phyloP scores from a whole-genome alignment of 441 rosid species.

The Pelargonium australe region DNA sequence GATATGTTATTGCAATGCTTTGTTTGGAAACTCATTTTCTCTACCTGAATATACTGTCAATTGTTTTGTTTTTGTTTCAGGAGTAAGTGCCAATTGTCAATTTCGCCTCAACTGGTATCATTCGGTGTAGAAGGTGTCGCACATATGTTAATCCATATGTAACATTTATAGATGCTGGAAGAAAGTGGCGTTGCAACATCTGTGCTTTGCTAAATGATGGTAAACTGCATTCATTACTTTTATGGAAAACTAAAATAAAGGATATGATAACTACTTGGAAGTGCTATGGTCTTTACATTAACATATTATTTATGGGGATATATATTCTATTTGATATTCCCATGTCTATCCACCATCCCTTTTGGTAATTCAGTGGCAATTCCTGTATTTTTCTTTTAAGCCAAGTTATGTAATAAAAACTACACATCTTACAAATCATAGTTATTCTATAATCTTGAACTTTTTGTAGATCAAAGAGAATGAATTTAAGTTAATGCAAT shows the following conservation, averaged over 20 bases:
- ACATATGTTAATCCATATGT: conserved; percentile 94
- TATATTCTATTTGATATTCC: neutral
- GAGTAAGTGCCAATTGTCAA: conserved; percentile 90
- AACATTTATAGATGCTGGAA: conserved; percentile 87
- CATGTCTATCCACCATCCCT: too few relatives aligned
- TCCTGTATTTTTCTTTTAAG: too few relatives aligned
- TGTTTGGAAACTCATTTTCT: conserved; percentile 20
- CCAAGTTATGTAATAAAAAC: too few relatives aligned
- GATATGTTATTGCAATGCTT: conserved; percentile 10
- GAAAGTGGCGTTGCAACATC: conserved; percentile 98
- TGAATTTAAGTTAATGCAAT: too few relatives aligned
- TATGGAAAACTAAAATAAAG: neutral
- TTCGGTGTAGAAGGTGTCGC: conserved; percentile 97
- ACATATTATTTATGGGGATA: neutral
- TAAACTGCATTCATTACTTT: conserved; percentile 21
- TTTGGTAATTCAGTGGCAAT: too few relatives aligned
- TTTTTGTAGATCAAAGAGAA: too few relatives aligned
- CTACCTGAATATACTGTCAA: conserved; percentile 13
- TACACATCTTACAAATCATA: too few relatives aligned
- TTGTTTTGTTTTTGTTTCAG: conserved; percentile 36
- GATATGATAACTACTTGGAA: conserved; percentile 9
- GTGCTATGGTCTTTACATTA: neutral
- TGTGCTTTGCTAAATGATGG: conserved; percentile 91
- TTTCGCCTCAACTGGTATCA: conserved; percentile 73
- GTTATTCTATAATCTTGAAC: too few relatives aligned